A percentile compares a stretch with the other conserved stretches of the same genome.
These are phyloP conservation scores for Fusarium sp. DNA, from an alignment of 2,329 filamentous ascomycete species.

Conservation along the genomic window DNA sequence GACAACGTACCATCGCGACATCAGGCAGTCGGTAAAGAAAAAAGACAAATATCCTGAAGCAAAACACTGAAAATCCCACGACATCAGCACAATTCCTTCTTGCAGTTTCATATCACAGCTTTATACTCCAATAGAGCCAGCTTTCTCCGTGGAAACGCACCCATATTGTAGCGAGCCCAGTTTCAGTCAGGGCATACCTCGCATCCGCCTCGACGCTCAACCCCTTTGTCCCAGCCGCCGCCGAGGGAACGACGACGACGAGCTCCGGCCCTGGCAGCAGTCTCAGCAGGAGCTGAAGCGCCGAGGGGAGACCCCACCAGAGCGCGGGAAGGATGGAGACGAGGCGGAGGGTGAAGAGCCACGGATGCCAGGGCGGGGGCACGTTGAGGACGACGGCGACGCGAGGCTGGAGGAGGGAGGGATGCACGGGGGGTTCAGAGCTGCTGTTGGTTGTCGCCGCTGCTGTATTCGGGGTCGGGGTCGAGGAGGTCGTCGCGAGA, in stretches of 20 bases:
- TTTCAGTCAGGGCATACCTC: conserved; percentile 69
- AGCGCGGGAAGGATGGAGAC: conserved; percentile 77
- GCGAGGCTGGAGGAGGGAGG: conserved; percentile 75
- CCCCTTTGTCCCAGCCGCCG: conserved; percentile 32
- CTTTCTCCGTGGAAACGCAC: conserved; percentile 57
- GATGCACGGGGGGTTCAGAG: conserved; percentile 38
- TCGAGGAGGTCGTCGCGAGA: conserved; percentile 24
- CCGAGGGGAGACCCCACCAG: conserved; percentile 78
- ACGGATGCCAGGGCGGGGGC: conserved; percentile 77
- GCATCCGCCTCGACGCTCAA: conserved; percentile 40
- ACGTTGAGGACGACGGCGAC: conserved; percentile 83
- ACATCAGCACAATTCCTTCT: conserved; percentile 16
- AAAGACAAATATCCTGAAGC: conserved; percentile 83
- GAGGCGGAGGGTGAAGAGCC: conserved; percentile 78
- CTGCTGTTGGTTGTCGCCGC: not conserved
- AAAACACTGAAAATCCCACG: conserved; percentile 67
- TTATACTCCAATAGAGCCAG: not conserved
- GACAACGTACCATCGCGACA: conserved; percentile 78
- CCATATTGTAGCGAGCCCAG: conserved; percentile 79
- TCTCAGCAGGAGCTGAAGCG: conserved; percentile 75
- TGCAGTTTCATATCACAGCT: not conserved
- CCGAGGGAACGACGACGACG: conserved; percentile 43
- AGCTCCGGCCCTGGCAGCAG: conserved; percentile 59
- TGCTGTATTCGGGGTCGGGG: conserved; percentile 8
- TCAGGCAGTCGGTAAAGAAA: conserved; percentile 86